phyloP scores from a whole-genome alignment of 2,329 filamentous ascomycete genomes.

The Apiospora sp. region DNA sequence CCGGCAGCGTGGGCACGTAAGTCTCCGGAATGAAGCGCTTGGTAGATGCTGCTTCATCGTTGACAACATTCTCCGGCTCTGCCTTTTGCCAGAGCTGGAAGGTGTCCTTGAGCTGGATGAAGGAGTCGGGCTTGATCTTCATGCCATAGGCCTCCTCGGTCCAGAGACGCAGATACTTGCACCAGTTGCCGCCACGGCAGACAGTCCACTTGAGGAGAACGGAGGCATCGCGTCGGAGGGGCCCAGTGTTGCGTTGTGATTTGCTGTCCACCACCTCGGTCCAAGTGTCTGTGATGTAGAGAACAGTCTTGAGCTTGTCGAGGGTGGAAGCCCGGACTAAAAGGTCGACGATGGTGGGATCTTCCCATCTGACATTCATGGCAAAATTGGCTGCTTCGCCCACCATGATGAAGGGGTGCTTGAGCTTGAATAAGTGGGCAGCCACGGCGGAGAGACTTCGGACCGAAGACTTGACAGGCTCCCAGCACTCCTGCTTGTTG shows the following conservation, averaged over 20 bases:
- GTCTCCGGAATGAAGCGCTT: neutral
- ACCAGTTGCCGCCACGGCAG: neutral
- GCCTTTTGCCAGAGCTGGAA: slow-evolving; percentile 3
- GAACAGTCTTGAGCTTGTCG: neutral
- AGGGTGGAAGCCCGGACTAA: neutral
- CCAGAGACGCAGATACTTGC: slow-evolving; percentile 18
- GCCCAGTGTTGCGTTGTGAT: neutral
- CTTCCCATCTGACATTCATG: slow-evolving; percentile 1
- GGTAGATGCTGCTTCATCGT: neutral
- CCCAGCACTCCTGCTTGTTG: neutral
- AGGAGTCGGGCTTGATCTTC: neutral
- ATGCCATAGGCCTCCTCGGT: slow-evolving; percentile 2
- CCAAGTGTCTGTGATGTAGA: neutral
- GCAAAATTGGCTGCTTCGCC: neutral
- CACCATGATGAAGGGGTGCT: slow-evolving; percentile 9
- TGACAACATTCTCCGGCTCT: no score
- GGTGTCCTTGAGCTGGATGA: neutral
- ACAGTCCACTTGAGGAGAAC: neutral
- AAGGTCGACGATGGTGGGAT: neutral
- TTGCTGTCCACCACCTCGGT: neutral
- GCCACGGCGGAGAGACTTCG: neutral
- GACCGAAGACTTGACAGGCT: neutral
- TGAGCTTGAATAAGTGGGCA: neutral
- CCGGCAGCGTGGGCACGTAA: slow-evolving; percentile 1
- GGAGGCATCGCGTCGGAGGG: neutral